Percentiles rank a stretch among this genome's conserved stretches.
Conservation (phyloP, 1,139 yeast genomes). For the Yamadazyma atlantica region DNA sequence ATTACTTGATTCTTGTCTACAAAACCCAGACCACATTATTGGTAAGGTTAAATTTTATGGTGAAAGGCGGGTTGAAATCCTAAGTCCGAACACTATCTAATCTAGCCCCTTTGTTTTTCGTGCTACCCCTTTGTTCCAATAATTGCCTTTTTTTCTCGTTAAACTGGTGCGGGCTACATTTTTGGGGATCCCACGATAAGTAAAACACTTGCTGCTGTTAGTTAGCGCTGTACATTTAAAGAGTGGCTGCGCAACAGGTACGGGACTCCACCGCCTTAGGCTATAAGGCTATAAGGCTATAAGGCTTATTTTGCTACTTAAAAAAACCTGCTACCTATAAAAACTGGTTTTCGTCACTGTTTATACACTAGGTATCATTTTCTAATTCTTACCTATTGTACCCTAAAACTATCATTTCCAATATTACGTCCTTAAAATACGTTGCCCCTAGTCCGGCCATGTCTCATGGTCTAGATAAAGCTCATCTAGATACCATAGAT, state of each 20-base stretch:
- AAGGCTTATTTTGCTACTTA: background rate
- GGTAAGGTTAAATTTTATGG: too few species aligned
- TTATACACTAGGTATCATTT: background rate
- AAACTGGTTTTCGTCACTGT: background rate
- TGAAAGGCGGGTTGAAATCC: too few species aligned
- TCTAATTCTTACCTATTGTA: background rate
- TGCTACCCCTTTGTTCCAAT: background rate
- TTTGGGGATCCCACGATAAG: background rate
- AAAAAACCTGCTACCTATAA: background rate
- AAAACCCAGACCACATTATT: too few species aligned
- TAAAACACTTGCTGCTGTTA: background rate
- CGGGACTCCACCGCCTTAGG: too few species aligned
- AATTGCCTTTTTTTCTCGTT: background rate
- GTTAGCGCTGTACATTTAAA: background rate
- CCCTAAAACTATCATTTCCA: background rate
- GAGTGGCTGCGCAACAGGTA: too few species aligned
- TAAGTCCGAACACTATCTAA: background rate
- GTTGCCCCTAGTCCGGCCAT: conserved; percentile 1
- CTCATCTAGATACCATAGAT: conserved; percentile 6
- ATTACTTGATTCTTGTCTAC: too few species aligned
- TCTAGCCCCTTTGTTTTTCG: background rate
- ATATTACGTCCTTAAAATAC: background rate
- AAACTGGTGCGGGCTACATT: background rate
- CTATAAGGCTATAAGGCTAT: too few species aligned
- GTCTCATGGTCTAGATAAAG: conserved; percentile 5